Evolutionary conservation across 192 early-diverging fungal species (phyloP).

Genomic region (Thamnidium elegans): DNA sequence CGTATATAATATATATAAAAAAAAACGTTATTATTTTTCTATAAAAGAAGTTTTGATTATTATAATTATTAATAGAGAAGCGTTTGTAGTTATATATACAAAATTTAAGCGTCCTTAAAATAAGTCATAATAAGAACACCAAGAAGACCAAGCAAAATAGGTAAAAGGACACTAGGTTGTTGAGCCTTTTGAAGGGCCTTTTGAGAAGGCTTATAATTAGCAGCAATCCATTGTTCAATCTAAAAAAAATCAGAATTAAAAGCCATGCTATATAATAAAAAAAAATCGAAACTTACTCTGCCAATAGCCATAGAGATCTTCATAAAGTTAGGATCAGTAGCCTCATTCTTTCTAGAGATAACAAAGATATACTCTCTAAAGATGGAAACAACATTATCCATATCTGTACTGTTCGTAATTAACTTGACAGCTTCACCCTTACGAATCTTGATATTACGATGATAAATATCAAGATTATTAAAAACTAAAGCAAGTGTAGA

Average conservation of each 20-base stretch:
- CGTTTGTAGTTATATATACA: not conserved
- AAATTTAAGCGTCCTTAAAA: slow-evolving; percentile 5
- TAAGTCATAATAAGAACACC: slow-evolving; percentile 5
- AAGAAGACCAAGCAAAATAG: slow-evolving; percentile 8
- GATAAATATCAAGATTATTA: slow-evolving; percentile 81
- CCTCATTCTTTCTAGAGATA: slow-evolving; percentile 60
- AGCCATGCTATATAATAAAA: not conserved
- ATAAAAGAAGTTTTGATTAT: not conserved
- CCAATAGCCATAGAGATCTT: slow-evolving; percentile 49
- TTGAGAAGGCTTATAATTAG: slow-evolving; percentile 19
- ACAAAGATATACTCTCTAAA: slow-evolving; percentile 64
- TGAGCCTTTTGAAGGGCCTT: not conserved
- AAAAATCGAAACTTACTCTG: slow-evolving; percentile 21
- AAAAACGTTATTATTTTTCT: not conserved
- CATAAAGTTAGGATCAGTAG: slow-evolving; percentile 61
- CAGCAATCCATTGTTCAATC: slow-evolving; percentile 37
- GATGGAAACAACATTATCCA: slow-evolving; percentile 59
- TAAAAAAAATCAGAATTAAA: slow-evolving; percentile 7
- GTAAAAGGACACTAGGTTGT: slow-evolving; percentile 5
- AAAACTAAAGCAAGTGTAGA: slow-evolving; percentile 84
- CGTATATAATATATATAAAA: not conserved
- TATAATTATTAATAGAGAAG: not conserved
- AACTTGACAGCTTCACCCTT: slow-evolving; percentile 78
- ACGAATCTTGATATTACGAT: slow-evolving; percentile 88
- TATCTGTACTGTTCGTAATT: slow-evolving; percentile 54